Evolutionary conservation across 129 eudicot species (phyloP).

Genomic region (Kitagawia praeruptora): DNA sequence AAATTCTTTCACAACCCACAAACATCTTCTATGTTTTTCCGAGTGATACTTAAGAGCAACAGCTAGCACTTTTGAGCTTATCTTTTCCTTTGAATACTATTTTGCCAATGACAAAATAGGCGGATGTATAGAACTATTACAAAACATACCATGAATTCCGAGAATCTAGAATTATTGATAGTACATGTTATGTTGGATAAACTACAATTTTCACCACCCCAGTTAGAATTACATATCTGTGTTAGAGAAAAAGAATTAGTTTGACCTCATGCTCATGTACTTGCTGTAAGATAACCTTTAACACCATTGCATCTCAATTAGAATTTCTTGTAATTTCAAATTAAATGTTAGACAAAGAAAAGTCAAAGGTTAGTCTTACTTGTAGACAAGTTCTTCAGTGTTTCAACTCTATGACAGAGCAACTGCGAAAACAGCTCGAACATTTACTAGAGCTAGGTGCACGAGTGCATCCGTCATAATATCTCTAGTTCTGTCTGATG

Average conservation of each 20-base stretch:
- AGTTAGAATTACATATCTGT: background rate
- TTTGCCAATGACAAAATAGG: background rate
- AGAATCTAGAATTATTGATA: background rate
- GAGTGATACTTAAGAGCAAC: background rate
- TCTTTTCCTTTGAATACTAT: background rate
- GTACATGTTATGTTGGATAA: background rate
- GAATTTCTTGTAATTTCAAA: background rate
- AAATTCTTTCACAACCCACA: background rate
- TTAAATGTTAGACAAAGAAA: background rate
- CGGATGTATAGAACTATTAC: background rate
- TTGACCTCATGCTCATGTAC: background rate
- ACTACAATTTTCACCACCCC: background rate
- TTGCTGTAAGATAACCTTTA: background rate
- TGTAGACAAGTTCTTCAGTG: background rate
- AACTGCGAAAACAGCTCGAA: background rate
- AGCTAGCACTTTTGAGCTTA: background rate
- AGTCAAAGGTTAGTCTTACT: background rate
- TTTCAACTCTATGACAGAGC: background rate
- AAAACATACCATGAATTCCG: background rate
- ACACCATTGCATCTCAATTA: background rate
- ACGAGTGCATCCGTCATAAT: background rate
- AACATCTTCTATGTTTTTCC: background rate
- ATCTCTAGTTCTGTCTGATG: background rate
- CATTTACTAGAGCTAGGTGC: background rate
- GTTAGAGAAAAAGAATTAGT: background rate